Base-by-base conservation (phyloP, 352 stramenopile species). In the Phytophthora hybrid region DNA sequence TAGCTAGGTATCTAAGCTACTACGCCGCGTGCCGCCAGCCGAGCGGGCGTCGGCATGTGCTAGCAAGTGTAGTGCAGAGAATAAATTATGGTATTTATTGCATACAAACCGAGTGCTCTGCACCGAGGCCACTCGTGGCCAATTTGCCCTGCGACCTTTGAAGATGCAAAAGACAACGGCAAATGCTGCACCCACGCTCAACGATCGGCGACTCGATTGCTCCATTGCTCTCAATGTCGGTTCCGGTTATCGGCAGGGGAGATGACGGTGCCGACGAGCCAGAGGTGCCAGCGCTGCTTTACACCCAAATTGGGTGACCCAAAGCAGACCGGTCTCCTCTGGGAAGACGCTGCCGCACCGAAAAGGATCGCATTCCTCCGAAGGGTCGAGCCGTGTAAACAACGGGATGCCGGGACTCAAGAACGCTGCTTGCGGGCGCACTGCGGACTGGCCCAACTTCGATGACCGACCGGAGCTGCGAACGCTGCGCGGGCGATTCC, bases 41-140 rank as follows among this genome's bases (percentile, higher is more conserved):
- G 57, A 44, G 37, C 37, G 37, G 32, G 21, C 62, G 47, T 26
- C 47, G 58, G 46, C 37, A 61, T 67, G 66, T 73, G 66, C 65
- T 66, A 71, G 64, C 37, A 54, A 66, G 66, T 69, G 66, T 57
- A 62, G 57, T 74, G 59, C 59, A 71, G 66, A 58, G n/a, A 70
- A 63, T 74, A 74, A 74, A 61, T 74, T 74, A 74, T 71, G 18
- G 23, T 74, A 74, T 74, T 74, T 74, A 74, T 74, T 74, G 53
- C 4, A 58, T 69, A 51, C 55, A 44, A 55, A 29, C 9, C 23
- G 21, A 34, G 34, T 52, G 23, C 14, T 18, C 19, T 13, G 32
- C 11, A 3, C 7, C 44, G 47, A 54, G 47, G 41, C n/a, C n/a
- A n/a, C n/a, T n/a, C n/a, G n/a, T n/a, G n/a, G n/a, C 26, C 10